Evolutionary conservation across 2,329 filamentous ascomycete genomes (phyloP), one percentile per base, ranked within the genome.

Genomic region (Trichocomaceae sp.): DNA sequence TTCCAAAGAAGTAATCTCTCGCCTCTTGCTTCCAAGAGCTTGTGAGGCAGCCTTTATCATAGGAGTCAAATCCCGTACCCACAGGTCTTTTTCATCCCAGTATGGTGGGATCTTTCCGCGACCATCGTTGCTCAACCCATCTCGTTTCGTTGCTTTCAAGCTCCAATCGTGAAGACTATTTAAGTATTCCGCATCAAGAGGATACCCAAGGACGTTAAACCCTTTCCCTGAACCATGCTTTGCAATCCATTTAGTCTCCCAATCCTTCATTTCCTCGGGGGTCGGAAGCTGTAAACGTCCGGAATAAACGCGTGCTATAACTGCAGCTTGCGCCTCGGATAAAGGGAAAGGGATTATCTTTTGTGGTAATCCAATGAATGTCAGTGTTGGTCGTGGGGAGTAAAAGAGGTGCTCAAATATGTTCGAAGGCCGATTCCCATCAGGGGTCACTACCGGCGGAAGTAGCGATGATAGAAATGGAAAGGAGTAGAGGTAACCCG

Each of bases 301-400:
- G 0, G 88, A 82, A 81, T 88, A 95, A 0, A 91, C 80, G 1
- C 88, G 82, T 2, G 90, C 83, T 46, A 95, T 77, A 0, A 88
- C 81, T 0, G 90, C 86, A 1, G 84, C 83, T 70, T 96, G 91
- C 5, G 82, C 83, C 72, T 96, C 90, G 0, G 85, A 80, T 1
- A 93, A 64, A 0, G 88, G 86, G 67, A 95, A 95, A 0, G 92
- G 92, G n/a, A 95, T 86, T n/a, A 93, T 82, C 61, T 86, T 87
- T 66, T 90, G 86, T 15, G 87, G 85, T 39, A 96, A 75, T 0
- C 82, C 83, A 0, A 87, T 78, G 66, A 96, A 91, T 0, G 82
- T 85, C 1, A 97, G 75, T 0, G 88, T 93, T 1, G 91, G 90
- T 57, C 89, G 82, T 1, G 81, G 75, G 3, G 85, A 83, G 67